Base-by-base conservation (phyloP, 371 early-diverging fungal genomes). In the Mucor sp. region DNA sequence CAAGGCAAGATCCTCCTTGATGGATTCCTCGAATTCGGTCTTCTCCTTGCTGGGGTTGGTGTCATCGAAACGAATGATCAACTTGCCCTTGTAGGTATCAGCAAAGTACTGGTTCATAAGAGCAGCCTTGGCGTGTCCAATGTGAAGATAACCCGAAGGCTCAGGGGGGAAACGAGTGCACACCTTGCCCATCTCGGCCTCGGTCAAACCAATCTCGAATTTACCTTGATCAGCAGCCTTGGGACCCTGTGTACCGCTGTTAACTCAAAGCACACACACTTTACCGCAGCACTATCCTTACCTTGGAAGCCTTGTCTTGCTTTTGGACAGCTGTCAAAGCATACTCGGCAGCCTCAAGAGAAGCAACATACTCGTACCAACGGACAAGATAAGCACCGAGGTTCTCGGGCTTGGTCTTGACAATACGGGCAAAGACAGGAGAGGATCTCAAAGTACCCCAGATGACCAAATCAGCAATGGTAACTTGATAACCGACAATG, bases 51-150 rank as follows among this genome's bases (percentile, higher is more conserved):
- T 83, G 15, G 99, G 99, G 81, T 99, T 99, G 62, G 99, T 99
- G 85, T 99, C 99, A 81, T 99, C 99, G 74, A 99, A 99, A 61
- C 99, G 94, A 53, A 99, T 84, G 63, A 99, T 92, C 74, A 99
- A 71, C 75, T 93, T 94, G 59, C 99, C 99, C 60, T 94, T 87
- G 82, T 97, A 96, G 35, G 81, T 79, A 21, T 91, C 82, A 8
- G 99, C 99, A 90, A 99, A 95, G 87, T 97, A 93, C 74, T 98
- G 91, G 87, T 99, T 99, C 67, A 99, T 79, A 48, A 99, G 84
- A 11, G 99, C 99, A 47, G 99, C 99, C 87, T 99, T 99, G 58
- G 97, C 98, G 83, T 99, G 99, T 60, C 99, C 99, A 79, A 99
- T 97, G 82, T 99, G 99, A 67, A 99, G 83, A 77, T 97, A 98